Evolutionary conservation across 345 rosid species (phyloP).

Genomic region (Salix caprea): DNA sequence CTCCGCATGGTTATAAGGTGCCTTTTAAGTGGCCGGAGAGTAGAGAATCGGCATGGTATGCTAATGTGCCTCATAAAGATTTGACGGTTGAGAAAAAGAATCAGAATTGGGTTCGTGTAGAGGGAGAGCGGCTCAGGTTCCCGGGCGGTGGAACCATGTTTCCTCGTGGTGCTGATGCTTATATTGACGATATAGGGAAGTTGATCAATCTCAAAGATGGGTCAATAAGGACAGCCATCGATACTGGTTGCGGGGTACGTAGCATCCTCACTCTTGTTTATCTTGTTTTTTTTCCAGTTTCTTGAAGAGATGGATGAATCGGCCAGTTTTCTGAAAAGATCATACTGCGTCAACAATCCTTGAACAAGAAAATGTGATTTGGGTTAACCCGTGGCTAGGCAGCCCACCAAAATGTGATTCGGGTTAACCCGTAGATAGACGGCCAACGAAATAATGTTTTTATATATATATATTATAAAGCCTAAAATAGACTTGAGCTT

Average conservation of each 20-base stretch:
- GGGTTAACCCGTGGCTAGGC: not conserved
- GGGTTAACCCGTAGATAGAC: not conserved
- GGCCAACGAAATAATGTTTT: not conserved
- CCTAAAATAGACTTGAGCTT: not conserved
- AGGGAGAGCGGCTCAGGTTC: conserved; percentile 64
- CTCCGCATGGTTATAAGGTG: conserved; percentile 64
- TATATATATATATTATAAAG: not conserved
- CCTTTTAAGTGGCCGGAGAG: conserved; percentile 93
- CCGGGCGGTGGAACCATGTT: conserved; percentile 99
- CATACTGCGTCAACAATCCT: not conserved
- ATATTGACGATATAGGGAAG: conserved; percentile 70
- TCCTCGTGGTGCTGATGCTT: conserved; percentile 79
- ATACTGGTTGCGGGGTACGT: conserved; percentile 98
- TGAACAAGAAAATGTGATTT: not conserved
- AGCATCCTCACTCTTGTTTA: not conserved
- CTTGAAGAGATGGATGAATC: not conserved
- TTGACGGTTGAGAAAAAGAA: conserved; percentile 78
- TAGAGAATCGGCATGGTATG: conserved; percentile 77
- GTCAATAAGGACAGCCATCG: conserved; percentile 80
- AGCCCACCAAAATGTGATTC: not conserved
- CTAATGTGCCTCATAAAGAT: conserved; percentile 86
- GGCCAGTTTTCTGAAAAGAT: no score
- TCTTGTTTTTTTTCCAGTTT: not conserved
- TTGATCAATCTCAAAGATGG: conserved; percentile 80
- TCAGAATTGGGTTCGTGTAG: conserved; percentile 80